phyloP scores from a whole-genome alignment of 768 basidiomycete species.

The Podaxis sp. region DNA sequence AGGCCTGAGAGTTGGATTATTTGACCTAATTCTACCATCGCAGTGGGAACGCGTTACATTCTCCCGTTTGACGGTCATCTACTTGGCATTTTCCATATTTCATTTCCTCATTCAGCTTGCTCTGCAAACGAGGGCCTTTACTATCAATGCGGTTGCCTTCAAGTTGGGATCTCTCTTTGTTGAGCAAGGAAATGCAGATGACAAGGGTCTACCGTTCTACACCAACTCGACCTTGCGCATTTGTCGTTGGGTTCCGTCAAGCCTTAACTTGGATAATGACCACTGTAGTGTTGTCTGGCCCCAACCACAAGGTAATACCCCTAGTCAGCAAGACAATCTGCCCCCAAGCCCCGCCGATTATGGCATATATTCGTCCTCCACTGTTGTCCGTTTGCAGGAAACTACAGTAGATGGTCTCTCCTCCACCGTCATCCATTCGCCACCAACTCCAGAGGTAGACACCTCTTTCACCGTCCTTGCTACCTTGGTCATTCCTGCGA shows the following conservation, averaged over 20 bases:
- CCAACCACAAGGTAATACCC: constrained; percentile 2
- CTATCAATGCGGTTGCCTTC: constrained; percentile 57
- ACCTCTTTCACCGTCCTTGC: no score
- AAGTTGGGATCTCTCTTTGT: constrained; percentile 48
- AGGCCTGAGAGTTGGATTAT: constrained; percentile 16
- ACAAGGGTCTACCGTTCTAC: constrained; percentile 49
- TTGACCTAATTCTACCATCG: constrained; percentile 2
- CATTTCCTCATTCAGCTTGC: constrained; percentile 67
- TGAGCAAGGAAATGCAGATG: constrained; percentile 40
- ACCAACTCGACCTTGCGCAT: constrained; percentile 43
- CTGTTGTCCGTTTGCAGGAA: neutral
- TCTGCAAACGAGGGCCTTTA: constrained; percentile 64
- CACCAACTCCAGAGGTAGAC: no score
- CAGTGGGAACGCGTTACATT: constrained; percentile 72
- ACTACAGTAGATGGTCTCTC: neutral
- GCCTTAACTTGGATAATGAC: constrained; percentile 30
- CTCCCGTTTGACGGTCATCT: constrained; percentile 59
- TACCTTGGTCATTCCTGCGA: constrained; percentile 9
- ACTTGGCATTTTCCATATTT: constrained; percentile 60
- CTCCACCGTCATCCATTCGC: neutral
- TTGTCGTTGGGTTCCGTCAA: constrained; percentile 50
- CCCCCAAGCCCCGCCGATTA: neutral
- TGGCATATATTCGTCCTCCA: neutral
- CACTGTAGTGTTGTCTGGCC: constrained; percentile 56
- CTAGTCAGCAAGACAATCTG: neutral